These are phyloP conservation scores for Pseudocercospora crystallina DNA, from an alignment of 2,329 filamentous ascomycete species.

Conservation along the genomic window DNA sequence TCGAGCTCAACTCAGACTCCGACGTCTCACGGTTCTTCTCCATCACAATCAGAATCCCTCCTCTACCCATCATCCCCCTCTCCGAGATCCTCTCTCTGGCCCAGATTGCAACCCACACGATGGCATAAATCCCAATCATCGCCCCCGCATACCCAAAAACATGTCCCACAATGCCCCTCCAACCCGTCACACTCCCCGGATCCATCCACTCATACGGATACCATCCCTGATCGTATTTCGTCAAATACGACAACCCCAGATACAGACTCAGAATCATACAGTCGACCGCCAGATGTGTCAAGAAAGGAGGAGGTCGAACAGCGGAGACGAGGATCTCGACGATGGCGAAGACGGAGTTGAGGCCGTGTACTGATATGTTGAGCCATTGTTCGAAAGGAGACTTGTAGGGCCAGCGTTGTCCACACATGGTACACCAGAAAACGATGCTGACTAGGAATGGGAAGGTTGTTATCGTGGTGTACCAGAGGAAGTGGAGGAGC, in stretches of 20 bases:
- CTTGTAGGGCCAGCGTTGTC: constrained; percentile 4
- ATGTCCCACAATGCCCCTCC: constrained; percentile 12
- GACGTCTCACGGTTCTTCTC: not conserved
- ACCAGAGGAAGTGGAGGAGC: constrained; percentile 10
- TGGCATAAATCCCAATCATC: constrained; percentile 10
- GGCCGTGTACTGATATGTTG: constrained; percentile 18
- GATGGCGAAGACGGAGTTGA: constrained; percentile 17
- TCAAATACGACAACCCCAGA: constrained; percentile 13
- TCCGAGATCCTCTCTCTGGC: not conserved
- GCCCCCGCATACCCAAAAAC: constrained; percentile 14
- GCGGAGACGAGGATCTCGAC: constrained; percentile 12
- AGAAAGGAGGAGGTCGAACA: constrained; percentile 10
- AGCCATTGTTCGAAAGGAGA: constrained; percentile 14
- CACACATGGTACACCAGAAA: constrained; percentile 18
- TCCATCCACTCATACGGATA: constrained; percentile 19
- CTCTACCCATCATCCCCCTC: not conserved
- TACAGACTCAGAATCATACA: constrained; percentile 11
- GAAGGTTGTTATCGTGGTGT: constrained; percentile 7
- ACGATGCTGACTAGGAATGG: constrained; percentile 12
- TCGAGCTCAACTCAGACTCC: not conserved
- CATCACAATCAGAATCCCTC: not conserved
- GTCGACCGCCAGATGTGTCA: constrained; percentile 9
- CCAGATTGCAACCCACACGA: constrained; percentile 14
- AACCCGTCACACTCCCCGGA: constrained; percentile 2
- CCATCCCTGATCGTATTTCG: constrained; percentile 10